Evolutionary conservation across 331 rosid genomes (phyloP), one percentile per base, ranked within the genome.

Genomic region (Malus hybrid): DNA sequence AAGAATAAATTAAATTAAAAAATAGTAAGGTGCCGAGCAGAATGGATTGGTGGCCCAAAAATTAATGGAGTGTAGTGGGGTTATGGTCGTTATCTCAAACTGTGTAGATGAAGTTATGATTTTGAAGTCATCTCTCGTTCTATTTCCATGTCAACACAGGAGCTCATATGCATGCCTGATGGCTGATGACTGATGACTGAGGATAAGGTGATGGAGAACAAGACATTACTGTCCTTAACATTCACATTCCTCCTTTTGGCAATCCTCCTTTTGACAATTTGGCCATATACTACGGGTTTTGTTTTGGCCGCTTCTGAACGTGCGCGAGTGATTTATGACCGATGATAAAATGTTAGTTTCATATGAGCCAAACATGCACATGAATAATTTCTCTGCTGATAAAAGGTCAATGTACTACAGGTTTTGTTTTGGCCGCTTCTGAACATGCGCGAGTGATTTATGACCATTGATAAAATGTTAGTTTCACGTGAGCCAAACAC

Each of bases 31-130:
- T 29, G 24, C 16, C 39, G 16, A 8, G 67, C 14, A 28, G 30
- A 46, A 28, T 46, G 70, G 70, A 73, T 33, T 50, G 30, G 77
- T 66, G 62, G 32, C 70, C 44, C 77, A 30, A 61, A 14, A 39
- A 34, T 73, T 73, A 42, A 61, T 39, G 68, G n/a, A 18, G 58
- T 18, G 46, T 6, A 66, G 67, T 55, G 33, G 69, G 71, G 56
- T 32, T 50, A 33, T 8, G 12, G 68, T 72, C 68, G 74, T 56
- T 13, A 73, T 78, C 77, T 39, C 28, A 19, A 16, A 33, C 18
- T 24, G 30, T 63, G 62, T n/a, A 11, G 0, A 60, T 24, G 65
- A 5, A 22, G 24, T 24, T 24, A 24, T 24, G 24, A 24, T 24
- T 24, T 24, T 24, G 24, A 24, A 24, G 24, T 24, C 24, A 24